Evolutionary conservation across 805 yeast species (phyloP).

Genomic region (Wickerhamomyces hampshirensis): DNA sequence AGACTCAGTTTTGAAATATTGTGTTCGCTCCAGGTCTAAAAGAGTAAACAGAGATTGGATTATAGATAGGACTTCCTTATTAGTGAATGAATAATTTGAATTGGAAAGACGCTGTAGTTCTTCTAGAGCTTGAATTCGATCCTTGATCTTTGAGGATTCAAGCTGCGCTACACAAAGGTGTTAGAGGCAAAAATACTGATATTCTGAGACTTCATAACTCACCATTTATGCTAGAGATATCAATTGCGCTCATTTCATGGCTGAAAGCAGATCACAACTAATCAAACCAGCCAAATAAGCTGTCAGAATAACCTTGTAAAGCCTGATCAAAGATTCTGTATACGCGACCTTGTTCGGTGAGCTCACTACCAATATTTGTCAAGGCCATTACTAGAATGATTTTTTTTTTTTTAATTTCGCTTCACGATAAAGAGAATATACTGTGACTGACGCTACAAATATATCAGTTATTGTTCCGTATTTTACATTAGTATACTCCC

Average conservation of each 20-base stretch:
- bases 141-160: conserved; percentile 48
- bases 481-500: conserved; percentile 21
- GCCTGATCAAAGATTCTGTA: no score
- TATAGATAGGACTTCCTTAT: conserved; percentile 20
- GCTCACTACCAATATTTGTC: neutral
- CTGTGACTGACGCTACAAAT: no score
- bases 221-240: no score
- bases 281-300: no score
- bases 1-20: conserved; percentile 24
- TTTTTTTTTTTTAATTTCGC: no score
- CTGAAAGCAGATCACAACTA: no score
- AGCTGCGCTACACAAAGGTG: conserved; percentile 23
- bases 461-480: no score
- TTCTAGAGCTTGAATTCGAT: conserved; percentile 47
- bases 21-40: conserved; percentile 33
- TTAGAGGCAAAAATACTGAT: conserved; percentile 3
- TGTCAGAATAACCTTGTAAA: no score
- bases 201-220: no score
- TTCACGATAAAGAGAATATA: no score
- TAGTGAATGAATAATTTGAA: conserved; percentile 21
- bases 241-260: no score
- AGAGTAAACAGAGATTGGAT: conserved; percentile 26
- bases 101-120: conserved; percentile 29
- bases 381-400: neutral
- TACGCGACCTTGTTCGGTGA: neutral